Evolutionary conservation across 1,284 basidiomycete genomes (phyloP).

Genomic region (Puccinia coronata): DNA sequence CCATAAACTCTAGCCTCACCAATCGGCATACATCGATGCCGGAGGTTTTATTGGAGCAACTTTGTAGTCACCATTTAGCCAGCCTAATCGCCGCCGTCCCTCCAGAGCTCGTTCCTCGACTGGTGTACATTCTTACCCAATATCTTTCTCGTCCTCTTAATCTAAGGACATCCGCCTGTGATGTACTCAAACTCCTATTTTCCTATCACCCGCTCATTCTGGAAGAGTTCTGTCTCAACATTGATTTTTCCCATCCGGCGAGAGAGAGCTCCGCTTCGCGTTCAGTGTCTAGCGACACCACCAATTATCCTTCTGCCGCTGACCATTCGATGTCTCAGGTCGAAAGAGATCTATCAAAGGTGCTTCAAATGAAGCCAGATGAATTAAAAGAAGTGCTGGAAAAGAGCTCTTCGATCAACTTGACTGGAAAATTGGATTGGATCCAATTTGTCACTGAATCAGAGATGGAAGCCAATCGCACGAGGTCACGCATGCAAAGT

Average conservation of each 20-base stretch:
- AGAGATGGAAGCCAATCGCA: constrained; percentile 38
- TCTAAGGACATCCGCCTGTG: constrained; percentile 30
- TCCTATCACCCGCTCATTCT: constrained; percentile 31
- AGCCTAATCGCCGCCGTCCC: constrained; percentile 28
- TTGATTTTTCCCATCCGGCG: not conserved
- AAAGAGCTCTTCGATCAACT: constrained; percentile 41
- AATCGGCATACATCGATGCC: constrained; percentile 28
- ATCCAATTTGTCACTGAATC: constrained; percentile 45
- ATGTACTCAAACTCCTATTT: constrained; percentile 41
- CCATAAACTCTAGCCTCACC: constrained; percentile 26
- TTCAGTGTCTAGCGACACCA: not conserved
- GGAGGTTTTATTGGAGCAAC: constrained; percentile 43
- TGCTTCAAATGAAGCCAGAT: constrained; percentile 44
- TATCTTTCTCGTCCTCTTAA: constrained; percentile 24
- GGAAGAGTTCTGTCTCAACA: constrained; percentile 42
- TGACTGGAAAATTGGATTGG: constrained; percentile 47
- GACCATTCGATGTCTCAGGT: constrained; percentile 41
- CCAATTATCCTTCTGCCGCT: not conserved
- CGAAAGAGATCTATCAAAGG: constrained; percentile 26
- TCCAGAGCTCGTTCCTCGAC: constrained; percentile 28
- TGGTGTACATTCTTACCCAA: constrained; percentile 48
- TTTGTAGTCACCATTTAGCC: constrained; percentile 43
- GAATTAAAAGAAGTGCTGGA: constrained; percentile 27
- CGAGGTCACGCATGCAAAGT: not conserved
- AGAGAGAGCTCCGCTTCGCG: constrained; percentile 4